Percentiles rank a stretch among this genome's conserved stretches.
Evolutionary conservation across 352 stramenopile genomes (phyloP).

Genomic region (Thraustochytrium striatum): DNA sequence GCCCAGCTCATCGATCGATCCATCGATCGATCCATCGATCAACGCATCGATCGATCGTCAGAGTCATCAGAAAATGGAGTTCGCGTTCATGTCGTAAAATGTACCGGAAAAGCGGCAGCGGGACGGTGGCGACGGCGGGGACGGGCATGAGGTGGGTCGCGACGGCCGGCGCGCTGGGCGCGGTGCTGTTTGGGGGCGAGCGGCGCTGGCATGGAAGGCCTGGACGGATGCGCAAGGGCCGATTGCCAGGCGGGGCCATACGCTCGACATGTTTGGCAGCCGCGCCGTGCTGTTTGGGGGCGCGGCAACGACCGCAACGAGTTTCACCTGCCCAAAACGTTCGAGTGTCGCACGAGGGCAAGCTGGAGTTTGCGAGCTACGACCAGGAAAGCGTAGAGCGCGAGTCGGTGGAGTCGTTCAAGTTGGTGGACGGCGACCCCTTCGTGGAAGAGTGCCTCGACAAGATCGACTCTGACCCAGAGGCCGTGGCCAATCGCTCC

Average conservation of each 20-base stretch:
- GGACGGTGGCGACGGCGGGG: too few species aligned
- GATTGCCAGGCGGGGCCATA: conserved; percentile 71
- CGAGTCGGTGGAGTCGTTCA: conserved; percentile 1
- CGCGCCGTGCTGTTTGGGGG: conserved; percentile 83
- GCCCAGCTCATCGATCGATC: too few species aligned
- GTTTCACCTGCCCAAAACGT: conserved; percentile 82
- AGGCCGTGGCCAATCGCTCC: background rate
- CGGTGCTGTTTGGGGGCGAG: too few species aligned
- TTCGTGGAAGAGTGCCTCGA: conserved; percentile 40
- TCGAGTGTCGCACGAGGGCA: conserved; percentile 72
- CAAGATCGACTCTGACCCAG: background rate
- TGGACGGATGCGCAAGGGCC: conserved; percentile 69
- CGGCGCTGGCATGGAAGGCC: conserved; percentile 71
- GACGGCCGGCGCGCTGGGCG: too few species aligned
- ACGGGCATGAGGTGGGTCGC: too few species aligned
- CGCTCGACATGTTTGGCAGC: conserved; percentile 72
- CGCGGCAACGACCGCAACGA: conserved; percentile 74
- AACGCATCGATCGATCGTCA: too few species aligned
- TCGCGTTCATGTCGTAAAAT: too few species aligned
- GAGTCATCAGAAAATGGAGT: too few species aligned
- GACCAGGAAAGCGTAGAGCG: conserved; percentile 65
- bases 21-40: too few species aligned
- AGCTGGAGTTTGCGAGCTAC: conserved; percentile 77
- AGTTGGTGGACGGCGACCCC: conserved; percentile 12
- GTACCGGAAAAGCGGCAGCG: too few species aligned